Evolutionary conservation across 164 flowering plant genomes (phyloP), one percentile per base, ranked within the genome.

Genomic region (Pachysandra terminalis): DNA sequence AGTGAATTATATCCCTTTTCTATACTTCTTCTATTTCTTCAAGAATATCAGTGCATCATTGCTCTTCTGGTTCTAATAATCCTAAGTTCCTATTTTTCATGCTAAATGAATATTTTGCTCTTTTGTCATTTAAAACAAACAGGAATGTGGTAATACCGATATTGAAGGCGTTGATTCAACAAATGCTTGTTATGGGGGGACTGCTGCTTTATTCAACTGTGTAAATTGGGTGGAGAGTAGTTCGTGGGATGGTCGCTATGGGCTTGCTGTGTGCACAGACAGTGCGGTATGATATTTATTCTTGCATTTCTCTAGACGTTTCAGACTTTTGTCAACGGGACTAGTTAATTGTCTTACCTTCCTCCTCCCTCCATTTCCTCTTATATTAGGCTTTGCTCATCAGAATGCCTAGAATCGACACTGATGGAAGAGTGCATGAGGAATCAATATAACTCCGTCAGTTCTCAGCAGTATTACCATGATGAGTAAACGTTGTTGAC

Each of bases 171-270:
- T 96, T 69, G 99, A 96, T 77, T 96, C 99, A 15, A 90, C 91
- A 37, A 93, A 93, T 82, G 99, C 98, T 21, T 96, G 99, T 87
- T 96, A 96, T 66, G 99, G 99, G 19, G 98, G 98, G 64, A 96
- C 99, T 62, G 97, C 99, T 63, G 98, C 99, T 58, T 76, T 96
- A 55, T 86, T 96, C 77, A 96, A 96, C 73, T 93, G 97, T 81
- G 96, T 96, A 61, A 96, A 96, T 59, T 96, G 98, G 99, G 96
- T 91, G 62, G 99, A 96, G 82, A 93, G 99, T 77, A 82, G 74
- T 76, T 96, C 97, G 17, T 96, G 99, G 99, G 99, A 96, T 78
- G 98, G 99, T 59, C 95, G 99, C 72, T 96, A 90, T 82, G 99
- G 98, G 25, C 91, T 96, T 74, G 99, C 93, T 73, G 96, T 96